Evolutionary conservation across 768 basidiomycete species (phyloP).

Genomic region (Mycena filopes): DNA sequence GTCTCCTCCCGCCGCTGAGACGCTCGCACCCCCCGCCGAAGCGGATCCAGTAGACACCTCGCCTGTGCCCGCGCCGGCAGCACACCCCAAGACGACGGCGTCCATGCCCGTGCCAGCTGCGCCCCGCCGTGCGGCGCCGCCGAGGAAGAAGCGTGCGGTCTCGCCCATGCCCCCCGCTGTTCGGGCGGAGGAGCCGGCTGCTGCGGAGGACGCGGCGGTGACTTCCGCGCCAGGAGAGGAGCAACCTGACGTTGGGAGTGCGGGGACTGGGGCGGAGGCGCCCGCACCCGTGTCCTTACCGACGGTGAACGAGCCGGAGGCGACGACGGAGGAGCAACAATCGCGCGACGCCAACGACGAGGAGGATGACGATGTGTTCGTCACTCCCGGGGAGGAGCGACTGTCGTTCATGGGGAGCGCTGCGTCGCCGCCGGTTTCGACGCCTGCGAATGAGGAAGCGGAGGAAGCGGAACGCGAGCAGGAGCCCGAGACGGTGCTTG

Average conservation of each 20-base stretch:
- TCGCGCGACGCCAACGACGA: neutral
- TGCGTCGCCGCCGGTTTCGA: too few relatives aligned
- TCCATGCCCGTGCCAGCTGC: constrained; percentile 80
- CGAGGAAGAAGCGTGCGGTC: constrained; percentile 72
- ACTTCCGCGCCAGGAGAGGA: too few relatives aligned
- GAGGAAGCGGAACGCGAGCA: neutral
- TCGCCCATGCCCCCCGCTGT: constrained; percentile 52
- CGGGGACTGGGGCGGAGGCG: too few relatives aligned
- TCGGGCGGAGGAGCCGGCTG: neutral
- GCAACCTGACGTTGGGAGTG: too few relatives aligned
- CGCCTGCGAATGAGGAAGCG: neutral
- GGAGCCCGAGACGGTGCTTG: neutral
- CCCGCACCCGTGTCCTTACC: too few relatives aligned
- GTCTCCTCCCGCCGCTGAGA: neutral
- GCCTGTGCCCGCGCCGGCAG: neutral
- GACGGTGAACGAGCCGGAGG: too few relatives aligned
- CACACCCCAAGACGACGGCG: neutral
- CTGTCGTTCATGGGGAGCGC: constrained; percentile 7
- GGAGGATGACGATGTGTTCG: constrained; percentile 7
- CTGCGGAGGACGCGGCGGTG: neutral
- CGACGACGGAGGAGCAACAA: neutral
- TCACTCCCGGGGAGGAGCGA: constrained; percentile 18
- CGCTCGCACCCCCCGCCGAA: neutral
- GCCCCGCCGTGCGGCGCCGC: constrained; percentile 80
- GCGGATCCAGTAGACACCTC: neutral